Base-by-base conservation (phyloP, 257 asterid genomes). In the Penstemon barbatus region DNA sequence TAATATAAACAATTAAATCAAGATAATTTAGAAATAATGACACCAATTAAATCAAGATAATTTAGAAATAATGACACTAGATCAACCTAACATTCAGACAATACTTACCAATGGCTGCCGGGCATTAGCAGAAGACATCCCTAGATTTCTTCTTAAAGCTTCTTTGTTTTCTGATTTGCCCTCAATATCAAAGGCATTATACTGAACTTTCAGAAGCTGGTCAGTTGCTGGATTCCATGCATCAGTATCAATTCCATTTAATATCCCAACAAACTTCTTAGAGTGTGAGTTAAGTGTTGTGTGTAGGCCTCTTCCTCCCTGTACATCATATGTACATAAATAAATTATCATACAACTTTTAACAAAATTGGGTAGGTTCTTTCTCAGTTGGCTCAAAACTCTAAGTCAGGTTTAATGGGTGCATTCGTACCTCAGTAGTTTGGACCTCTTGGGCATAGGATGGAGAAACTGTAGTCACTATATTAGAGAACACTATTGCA, bases 401-500 rank as follows among this genome's bases (percentile, higher is more conserved):
- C 8, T 15, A 46, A 45, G 33, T 72, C 53, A 40, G 36, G 63
- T 54, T 6, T 10, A 37, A 51, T 13, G 13, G n/a, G 42, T 12
- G 13, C 18, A 57, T 65, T 53, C 83, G 59, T 85, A 93, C 99
- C 99, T 90, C 89, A 40, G 84, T 71, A 67, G 86, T 75, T 69
- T 83, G 92, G 71, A 87, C 96, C 82, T 93, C 99, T 78, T 84
- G 95, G 62, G 99, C 94, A 79, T 93, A 93, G 74, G 99, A 87
- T 68, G 96, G 97, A 75, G 99, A 93, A 83, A 93, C 99, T 41
- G 97, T 90, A 51, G 96, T 90, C 73, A 93, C 97, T 74, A 93
- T 90, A 81, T 93, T 93, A 57, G 97, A 93, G 81, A 87, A 93
- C 73, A 90, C 99, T 74, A 93, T 78, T 74, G 97, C 99, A 50